Evolutionary conservation across 1,284 basidiomycete genomes (phyloP).

Genomic region (Termitomyces sp.): DNA sequence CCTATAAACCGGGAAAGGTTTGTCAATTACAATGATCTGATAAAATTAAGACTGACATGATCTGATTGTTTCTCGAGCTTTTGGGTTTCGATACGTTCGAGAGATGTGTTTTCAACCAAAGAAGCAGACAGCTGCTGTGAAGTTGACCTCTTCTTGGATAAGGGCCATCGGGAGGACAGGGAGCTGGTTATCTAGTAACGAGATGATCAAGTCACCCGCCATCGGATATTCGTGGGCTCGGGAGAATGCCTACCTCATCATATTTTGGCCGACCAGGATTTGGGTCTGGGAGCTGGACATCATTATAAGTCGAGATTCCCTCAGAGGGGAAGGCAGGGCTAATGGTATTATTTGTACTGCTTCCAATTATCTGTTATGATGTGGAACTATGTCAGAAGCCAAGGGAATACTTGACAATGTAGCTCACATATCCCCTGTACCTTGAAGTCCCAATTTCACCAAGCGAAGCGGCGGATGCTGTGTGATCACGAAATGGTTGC

Average conservation of each 20-base stretch:
- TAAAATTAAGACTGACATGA: conserved; percentile 13
- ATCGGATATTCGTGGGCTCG: neutral
- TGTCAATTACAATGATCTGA: neutral
- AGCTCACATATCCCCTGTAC: neutral
- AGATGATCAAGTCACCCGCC: neutral
- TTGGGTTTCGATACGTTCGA: neutral
- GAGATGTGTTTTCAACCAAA: conserved; percentile 1
- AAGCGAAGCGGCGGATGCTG: neutral
- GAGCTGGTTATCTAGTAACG: neutral
- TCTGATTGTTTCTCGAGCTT: conserved; percentile 7
- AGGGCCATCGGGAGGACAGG: conserved; percentile 8
- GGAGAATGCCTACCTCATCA: neutral
- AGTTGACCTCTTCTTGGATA: conserved; percentile 3
- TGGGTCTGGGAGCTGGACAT: neutral
- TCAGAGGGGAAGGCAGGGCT: neutral
- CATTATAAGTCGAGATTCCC: neutral
- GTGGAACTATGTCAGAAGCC: neutral
- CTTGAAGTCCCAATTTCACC: neutral
- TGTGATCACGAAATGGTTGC: neutral
- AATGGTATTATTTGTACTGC: neutral
- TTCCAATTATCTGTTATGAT: neutral
- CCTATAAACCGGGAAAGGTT: conserved; percentile 7
- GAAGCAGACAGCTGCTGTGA: neutral
- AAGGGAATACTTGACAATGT: neutral
- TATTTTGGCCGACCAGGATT: neutral